Evolutionary conservation across 169 alveolate genomes (phyloP).

Genomic region (Theileria orientalis): DNA sequence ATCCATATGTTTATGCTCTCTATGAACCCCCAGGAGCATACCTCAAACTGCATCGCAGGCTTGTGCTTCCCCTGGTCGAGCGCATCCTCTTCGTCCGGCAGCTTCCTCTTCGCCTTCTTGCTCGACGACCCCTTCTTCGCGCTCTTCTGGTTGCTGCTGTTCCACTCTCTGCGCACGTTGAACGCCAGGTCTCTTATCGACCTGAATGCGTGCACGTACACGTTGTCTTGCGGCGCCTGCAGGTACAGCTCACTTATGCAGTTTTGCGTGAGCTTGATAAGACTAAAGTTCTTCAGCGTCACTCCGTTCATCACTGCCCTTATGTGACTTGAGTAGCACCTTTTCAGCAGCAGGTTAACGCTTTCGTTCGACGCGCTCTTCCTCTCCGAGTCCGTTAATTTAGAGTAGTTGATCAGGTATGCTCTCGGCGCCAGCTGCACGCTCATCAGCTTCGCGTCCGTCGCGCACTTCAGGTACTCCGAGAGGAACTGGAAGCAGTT

Average conservation of each 20-base stretch:
- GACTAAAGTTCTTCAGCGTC: slow-evolving; percentile 39
- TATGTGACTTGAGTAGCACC: slow-evolving; percentile 41
- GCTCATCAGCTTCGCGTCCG: slow-evolving; percentile 26
- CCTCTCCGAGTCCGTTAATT: slow-evolving; percentile 27
- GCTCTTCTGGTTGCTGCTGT: neutral
- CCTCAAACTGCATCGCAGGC: slow-evolving; percentile 13
- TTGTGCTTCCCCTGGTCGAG: neutral
- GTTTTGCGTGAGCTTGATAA: slow-evolving; percentile 55
- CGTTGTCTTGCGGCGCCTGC: slow-evolving; percentile 5
- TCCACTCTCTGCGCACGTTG: slow-evolving; percentile 57
- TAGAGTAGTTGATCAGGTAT: slow-evolving; percentile 8
- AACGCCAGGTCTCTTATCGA: slow-evolving; percentile 40
- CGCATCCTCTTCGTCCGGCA: neutral
- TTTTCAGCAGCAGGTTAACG: slow-evolving; percentile 30
- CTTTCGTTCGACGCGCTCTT: slow-evolving; percentile 12
- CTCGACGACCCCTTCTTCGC: neutral
- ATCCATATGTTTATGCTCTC: slow-evolving; percentile 59
- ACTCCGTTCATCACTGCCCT: slow-evolving; percentile 22
- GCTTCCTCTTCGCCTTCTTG: slow-evolving; percentile 9
- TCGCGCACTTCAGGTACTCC: slow-evolving; percentile 19
- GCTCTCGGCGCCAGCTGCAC: slow-evolving; percentile 22
- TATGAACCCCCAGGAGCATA: slow-evolving; percentile 58
- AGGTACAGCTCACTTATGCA: slow-evolving; percentile 47
- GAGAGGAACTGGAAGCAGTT: slow-evolving; percentile 26
- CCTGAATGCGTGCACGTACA: slow-evolving; percentile 40